Conservation (phyloP, 495 filamentous ascomycete species). For the Trichoderma orchidacearum region DNA sequence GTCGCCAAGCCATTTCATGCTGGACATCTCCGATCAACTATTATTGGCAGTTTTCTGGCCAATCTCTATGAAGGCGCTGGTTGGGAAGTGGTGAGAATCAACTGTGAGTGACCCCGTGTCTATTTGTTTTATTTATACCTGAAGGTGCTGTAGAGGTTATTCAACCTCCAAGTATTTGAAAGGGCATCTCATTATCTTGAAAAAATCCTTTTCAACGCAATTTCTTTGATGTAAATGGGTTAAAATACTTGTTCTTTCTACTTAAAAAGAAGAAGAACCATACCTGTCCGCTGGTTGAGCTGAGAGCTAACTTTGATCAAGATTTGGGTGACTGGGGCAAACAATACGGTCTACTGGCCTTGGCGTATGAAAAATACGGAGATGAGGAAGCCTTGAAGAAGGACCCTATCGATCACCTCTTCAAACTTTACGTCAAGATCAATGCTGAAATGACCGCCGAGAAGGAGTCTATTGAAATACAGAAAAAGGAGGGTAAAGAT, state of each 20-base stretch:
- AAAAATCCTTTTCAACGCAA: not conserved
- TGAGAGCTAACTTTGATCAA: too few relatives aligned
- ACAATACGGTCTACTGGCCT: slow-evolving; percentile 47
- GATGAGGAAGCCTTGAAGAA: slow-evolving; percentile 38
- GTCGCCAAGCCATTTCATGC: slow-evolving; percentile 59
- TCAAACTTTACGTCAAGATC: slow-evolving; percentile 50
- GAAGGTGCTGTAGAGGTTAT: too few relatives aligned
- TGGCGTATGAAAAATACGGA: slow-evolving; percentile 46
- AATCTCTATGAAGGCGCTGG: slow-evolving; percentile 45
- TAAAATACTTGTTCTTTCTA: too few relatives aligned
- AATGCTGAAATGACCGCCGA: slow-evolving; percentile 41
- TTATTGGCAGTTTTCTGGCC: slow-evolving; percentile 51
- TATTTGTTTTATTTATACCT: slow-evolving; percentile 11
- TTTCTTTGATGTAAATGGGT: too few relatives aligned
- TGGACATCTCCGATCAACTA: slow-evolving; percentile 52
- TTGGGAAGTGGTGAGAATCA: slow-evolving; percentile 50
- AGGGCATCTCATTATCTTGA: too few relatives aligned
- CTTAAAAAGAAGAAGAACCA: not conserved
- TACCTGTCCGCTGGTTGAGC: not conserved
- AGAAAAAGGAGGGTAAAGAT: slow-evolving; percentile 36
- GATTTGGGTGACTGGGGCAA: slow-evolving; percentile 54
- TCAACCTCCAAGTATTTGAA: too few relatives aligned
- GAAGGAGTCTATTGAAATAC: slow-evolving; percentile 34
- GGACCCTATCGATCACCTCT: slow-evolving; percentile 52
- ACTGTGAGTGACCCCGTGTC: slow-evolving; percentile 24